phyloP scores from a whole-genome alignment of 208 protist genomes.

The Porcisia deanei region DNA sequence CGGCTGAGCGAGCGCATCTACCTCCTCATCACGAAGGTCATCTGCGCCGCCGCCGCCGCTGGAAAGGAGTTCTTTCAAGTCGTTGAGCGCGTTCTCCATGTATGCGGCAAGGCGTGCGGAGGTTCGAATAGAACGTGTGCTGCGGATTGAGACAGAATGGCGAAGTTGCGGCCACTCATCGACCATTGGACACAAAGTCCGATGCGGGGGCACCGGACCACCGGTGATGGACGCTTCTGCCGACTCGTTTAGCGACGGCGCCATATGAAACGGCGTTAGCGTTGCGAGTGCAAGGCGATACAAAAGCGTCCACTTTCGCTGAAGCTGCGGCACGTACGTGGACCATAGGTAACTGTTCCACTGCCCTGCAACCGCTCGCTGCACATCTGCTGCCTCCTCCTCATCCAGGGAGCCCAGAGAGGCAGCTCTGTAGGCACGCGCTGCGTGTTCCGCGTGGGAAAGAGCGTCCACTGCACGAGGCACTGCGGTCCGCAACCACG shows the following conservation, averaged over 20 bases:
- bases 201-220: neutral
- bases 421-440: neutral
- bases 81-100: slow-evolving; percentile 8
- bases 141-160: slow-evolving; percentile 2
- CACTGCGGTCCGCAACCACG: slow-evolving; percentile 29
- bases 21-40: neutral
- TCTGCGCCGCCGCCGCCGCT: no score
- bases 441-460: slow-evolving; percentile 7
- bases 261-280: slow-evolving; percentile 4
- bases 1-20: neutral
- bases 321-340: slow-evolving; percentile 26
- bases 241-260: slow-evolving; percentile 1
- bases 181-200: slow-evolving; percentile 20
- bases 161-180: slow-evolving; percentile 25
- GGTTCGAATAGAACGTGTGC: neutral
- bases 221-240: slow-evolving; percentile 15
- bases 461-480: slow-evolving; percentile 21
- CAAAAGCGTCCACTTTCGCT: slow-evolving; percentile 29
- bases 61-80: neutral
- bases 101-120: neutral
- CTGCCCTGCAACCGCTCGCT: slow-evolving; percentile 13
- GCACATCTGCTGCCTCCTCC: slow-evolving; percentile 14
- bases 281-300: slow-evolving; percentile 22
- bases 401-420: neutral
- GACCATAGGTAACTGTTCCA: slow-evolving; percentile 26